A percentile compares a stretch with the other conserved stretches of the same genome.
phyloP scores from a whole-genome alignment of 805 yeast genomes.

The Schizosaccharomyces lindneri region DNA sequence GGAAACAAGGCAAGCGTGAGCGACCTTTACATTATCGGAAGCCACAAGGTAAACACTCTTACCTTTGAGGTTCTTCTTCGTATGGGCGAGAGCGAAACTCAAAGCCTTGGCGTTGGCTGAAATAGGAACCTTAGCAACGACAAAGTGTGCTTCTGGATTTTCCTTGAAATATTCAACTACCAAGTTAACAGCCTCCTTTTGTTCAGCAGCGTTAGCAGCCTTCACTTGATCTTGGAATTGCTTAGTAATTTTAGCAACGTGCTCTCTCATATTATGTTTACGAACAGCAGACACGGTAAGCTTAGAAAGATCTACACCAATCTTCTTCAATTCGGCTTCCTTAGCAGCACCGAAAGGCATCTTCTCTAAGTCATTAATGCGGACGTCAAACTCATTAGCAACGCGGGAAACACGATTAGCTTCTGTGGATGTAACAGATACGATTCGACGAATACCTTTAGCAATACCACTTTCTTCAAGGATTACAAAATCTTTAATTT shows the following conservation, averaged over 20 bases:
- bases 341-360: conserved; percentile 51
- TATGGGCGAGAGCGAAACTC: conserved; percentile 67
- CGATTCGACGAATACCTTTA: conserved; percentile 93
- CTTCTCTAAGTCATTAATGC: conserved; percentile 32
- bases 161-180: conserved; percentile 42
- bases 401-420: conserved; percentile 76
- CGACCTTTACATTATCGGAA: conserved; percentile 45
- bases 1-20: conserved; percentile 82
- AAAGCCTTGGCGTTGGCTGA: conserved; percentile 78
- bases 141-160: conserved; percentile 20
- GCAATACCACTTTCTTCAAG: conserved; percentile 95
- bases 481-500: conserved; percentile 71
- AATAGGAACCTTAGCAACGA: conserved; percentile 45
- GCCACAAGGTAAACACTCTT: conserved; percentile 62
- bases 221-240: conserved; percentile 69
- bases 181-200: conserved; percentile 53
- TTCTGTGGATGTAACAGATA: conserved; percentile 80
- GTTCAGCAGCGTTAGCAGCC: conserved; percentile 66
- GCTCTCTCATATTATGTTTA: conserved; percentile 50
- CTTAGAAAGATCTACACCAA: conserved; percentile 64
- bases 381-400: conserved; percentile 44
- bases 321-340: conserved; percentile 60
- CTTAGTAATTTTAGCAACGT: conserved; percentile 61
- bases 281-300: conserved; percentile 57
- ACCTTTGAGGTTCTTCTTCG: conserved; percentile 50